Conservation (phyloP, 2,329 filamentous ascomycete genomes). For the Fusarium denticulatum region DNA sequence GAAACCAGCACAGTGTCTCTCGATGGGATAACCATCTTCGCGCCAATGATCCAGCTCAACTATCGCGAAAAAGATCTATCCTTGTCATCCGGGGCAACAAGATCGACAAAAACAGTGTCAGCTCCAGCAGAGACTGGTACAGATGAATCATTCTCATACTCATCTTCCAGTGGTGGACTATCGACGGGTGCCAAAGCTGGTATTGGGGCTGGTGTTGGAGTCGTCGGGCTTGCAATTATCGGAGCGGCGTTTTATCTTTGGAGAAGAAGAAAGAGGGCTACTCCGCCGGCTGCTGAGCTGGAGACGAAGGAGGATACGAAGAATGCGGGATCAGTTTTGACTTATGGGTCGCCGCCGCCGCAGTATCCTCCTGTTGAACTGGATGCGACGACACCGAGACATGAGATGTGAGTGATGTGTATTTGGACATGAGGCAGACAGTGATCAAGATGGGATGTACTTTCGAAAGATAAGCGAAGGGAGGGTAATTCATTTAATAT, state of each 20-base stretch:
- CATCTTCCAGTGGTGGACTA: background rate
- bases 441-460: too few species aligned
- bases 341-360: accelerated
- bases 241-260: background rate
- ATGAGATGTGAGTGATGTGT: background rate
- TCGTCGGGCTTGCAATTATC: background rate
- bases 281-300: background rate
- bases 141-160: background rate
- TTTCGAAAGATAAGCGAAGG: background rate
- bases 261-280: background rate
- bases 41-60: constrained; percentile 11
- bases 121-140: background rate
- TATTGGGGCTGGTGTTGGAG: background rate
- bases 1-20: background rate
- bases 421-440: accelerated
- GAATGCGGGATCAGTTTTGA: background rate
- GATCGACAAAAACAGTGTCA: background rate
- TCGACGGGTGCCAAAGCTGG: background rate
- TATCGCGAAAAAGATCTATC: background rate
- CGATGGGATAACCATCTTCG: background rate
- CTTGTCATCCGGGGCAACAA: background rate
- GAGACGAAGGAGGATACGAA: background rate
- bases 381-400: background rate
- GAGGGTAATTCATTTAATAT: accelerated
- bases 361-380: background rate